Evolutionary conservation across 257 asterid genomes (phyloP).

Genomic region (Nemophila menziesii): DNA sequence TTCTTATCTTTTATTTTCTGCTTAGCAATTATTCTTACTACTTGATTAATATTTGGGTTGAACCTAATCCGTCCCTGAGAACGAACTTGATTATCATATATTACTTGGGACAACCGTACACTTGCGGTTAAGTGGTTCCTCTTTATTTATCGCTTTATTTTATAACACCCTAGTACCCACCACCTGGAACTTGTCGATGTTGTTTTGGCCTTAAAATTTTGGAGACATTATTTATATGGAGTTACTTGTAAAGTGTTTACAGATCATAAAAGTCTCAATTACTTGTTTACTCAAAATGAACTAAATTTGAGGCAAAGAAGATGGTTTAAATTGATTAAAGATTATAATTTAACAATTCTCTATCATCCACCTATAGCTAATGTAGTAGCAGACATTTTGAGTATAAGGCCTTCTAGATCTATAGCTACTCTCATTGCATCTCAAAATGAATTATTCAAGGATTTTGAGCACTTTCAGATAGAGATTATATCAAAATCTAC

Average conservation of each 20-base stretch:
- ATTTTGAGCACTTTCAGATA: neutral
- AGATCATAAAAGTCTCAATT: neutral
- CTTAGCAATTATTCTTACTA: too few relatives aligned
- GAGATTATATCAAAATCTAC: neutral
- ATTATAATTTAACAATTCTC: neutral
- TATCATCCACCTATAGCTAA: neutral
- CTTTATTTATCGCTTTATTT: too few relatives aligned
- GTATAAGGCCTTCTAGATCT: neutral
- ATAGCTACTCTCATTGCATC: neutral
- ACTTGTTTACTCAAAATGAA: constrained; percentile 1
- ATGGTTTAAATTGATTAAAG: neutral
- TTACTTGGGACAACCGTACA: too few relatives aligned
- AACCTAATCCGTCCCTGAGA: too few relatives aligned
- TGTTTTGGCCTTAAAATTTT: constrained; percentile 1
- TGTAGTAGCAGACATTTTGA: neutral
- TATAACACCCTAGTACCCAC: too few relatives aligned
- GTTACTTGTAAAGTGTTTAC: neutral
- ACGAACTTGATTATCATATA: too few relatives aligned
- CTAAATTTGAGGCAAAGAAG: neutral
- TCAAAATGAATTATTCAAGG: neutral
- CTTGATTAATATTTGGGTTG: too few relatives aligned
- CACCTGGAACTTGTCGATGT: neutral
- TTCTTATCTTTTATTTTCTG: too few relatives aligned
- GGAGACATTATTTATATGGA: neutral
- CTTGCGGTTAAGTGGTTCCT: too few relatives aligned